Conservation (phyloP, 495 filamentous ascomycete genomes). For the Endocarpon pusillum region DNA sequence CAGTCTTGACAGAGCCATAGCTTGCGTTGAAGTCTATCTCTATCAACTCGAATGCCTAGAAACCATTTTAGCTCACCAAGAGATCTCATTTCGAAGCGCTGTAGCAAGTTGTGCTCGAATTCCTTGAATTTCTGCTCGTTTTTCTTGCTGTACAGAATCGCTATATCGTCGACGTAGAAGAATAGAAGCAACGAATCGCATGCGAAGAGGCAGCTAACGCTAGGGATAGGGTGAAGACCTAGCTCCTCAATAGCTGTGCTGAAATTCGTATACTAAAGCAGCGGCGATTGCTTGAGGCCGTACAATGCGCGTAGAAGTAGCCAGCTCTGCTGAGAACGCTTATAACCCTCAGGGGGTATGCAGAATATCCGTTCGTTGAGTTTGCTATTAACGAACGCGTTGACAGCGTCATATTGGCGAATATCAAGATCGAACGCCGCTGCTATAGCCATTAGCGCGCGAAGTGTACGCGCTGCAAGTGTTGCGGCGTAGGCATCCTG, state of each 20-base stretch:
- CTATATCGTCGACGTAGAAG: constrained; percentile 14
- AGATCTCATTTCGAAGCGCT: constrained; percentile 4
- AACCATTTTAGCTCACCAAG: constrained; percentile 5
- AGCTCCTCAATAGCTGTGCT: constrained; percentile 7
- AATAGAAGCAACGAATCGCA: constrained; percentile 9
- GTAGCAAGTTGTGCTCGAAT: constrained; percentile 3
- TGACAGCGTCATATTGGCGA: no score
- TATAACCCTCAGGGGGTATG: no score
- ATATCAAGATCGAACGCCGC: no score
- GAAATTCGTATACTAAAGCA: constrained; percentile 12
- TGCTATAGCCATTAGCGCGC: no score
- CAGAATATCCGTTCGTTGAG: no score
- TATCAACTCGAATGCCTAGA: constrained; percentile 9
- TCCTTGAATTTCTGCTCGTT: constrained; percentile 1
- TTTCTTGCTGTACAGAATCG: constrained; percentile 3
- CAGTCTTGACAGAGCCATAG: constrained; percentile 9
- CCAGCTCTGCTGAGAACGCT: no score
- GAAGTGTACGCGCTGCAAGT: no score
- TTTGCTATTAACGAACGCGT: no score
- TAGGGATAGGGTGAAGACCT: constrained; percentile 7
- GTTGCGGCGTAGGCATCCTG: no score
- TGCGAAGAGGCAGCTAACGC: constrained; percentile 10
- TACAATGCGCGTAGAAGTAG: no score
- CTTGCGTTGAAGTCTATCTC: constrained; percentile 5
- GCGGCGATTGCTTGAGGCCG: constrained; percentile 11